Percentiles rank a stretch among this genome's conserved stretches.
Conservation (phyloP, 1,139 yeast genomes). For the Starmera stellimalicola region DNA sequence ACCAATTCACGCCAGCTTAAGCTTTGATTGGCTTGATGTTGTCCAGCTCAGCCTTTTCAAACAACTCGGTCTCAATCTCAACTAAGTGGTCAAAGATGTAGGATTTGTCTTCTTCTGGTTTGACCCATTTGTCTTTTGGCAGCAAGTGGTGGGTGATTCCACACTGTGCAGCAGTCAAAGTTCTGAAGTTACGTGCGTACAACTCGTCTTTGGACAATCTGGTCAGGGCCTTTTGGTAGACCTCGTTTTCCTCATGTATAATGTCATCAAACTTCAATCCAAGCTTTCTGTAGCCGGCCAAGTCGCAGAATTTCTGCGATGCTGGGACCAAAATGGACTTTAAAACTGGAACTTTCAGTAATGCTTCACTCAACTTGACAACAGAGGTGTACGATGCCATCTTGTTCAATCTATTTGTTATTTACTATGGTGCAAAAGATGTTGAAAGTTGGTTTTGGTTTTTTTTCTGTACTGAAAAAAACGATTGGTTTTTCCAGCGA, state of each 20-base stretch:
- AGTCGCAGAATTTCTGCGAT: conserved; percentile 61
- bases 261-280: conserved; percentile 88
- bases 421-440: not conserved
- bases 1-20: too few species aligned
- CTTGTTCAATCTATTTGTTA: not conserved
- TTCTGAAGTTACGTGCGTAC: conserved; percentile 88
- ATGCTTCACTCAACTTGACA: conserved; percentile 73
- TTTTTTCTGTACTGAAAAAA: conserved; percentile 1
- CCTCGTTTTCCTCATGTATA: conserved; percentile 77
- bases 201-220: conserved; percentile 80
- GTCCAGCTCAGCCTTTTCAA: conserved; percentile 84
- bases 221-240: conserved; percentile 75
- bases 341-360: conserved; percentile 72
- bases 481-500: conserved; percentile 10
- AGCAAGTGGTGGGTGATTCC: conserved; percentile 77
- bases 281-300: conserved; percentile 87
- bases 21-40: conserved; percentile 32
- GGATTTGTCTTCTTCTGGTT: conserved; percentile 76
- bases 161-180: conserved; percentile 84
- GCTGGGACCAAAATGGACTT: conserved; percentile 71
- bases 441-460: not conserved
- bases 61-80: conserved; percentile 89
- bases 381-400: conserved; percentile 59
- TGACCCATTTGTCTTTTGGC: conserved; percentile 71
- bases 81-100: conserved; percentile 82